phyloP scores from a whole-genome alignment of 371 early-diverging fungal species.

The Syncephalastrum contaminatum region DNA sequence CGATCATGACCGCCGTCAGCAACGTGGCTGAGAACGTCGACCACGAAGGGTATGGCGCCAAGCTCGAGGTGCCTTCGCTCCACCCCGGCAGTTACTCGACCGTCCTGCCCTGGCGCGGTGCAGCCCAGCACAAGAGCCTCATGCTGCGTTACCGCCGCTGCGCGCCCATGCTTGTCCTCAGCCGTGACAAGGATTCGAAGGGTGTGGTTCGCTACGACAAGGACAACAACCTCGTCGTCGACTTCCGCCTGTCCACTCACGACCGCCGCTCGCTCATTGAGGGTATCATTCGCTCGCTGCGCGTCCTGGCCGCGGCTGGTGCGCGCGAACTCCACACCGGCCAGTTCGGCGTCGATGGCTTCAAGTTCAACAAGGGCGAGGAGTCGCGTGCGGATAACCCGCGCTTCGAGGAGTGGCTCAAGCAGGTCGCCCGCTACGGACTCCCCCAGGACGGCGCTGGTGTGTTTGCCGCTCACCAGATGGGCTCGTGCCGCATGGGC shows the following conservation, averaged over 20 bases:
- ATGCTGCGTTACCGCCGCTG: slow-evolving; percentile 55
- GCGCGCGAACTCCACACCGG: slow-evolving; percentile 62
- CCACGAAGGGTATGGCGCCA: slow-evolving; percentile 66
- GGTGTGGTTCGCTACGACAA: slow-evolving; percentile 33
- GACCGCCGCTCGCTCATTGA: slow-evolving; percentile 52
- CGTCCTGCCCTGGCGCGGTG: slow-evolving; percentile 56
- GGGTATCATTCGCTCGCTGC: slow-evolving; percentile 50
- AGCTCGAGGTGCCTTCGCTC: slow-evolving; percentile 65
- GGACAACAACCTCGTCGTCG: slow-evolving; percentile 26
- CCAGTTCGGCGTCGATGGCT: slow-evolving; percentile 49
- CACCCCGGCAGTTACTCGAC: slow-evolving; percentile 53
- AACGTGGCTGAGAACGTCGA: slow-evolving; percentile 57
- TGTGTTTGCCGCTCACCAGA: slow-evolving; percentile 62
- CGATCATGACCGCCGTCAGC: slow-evolving; percentile 72
- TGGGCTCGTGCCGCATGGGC: slow-evolving; percentile 72
- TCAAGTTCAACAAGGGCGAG: slow-evolving; percentile 30
- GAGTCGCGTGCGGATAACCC: slow-evolving; percentile 38
- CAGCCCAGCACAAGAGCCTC: slow-evolving; percentile 50
- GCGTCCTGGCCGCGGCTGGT: slow-evolving; percentile 52
- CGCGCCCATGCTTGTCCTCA: slow-evolving; percentile 53
- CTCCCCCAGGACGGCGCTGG: slow-evolving; percentile 29
- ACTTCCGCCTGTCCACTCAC: slow-evolving; percentile 52
- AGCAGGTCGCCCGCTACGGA: slow-evolving; percentile 24
- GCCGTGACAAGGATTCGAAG: slow-evolving; percentile 68
- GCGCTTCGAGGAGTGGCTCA: slow-evolving; percentile 34